A percentile compares a stretch with the other conserved stretches of the same genome.
Conservation (phyloP, 768 basidiomycete species). For the Lactifluus echinatus region DNA sequence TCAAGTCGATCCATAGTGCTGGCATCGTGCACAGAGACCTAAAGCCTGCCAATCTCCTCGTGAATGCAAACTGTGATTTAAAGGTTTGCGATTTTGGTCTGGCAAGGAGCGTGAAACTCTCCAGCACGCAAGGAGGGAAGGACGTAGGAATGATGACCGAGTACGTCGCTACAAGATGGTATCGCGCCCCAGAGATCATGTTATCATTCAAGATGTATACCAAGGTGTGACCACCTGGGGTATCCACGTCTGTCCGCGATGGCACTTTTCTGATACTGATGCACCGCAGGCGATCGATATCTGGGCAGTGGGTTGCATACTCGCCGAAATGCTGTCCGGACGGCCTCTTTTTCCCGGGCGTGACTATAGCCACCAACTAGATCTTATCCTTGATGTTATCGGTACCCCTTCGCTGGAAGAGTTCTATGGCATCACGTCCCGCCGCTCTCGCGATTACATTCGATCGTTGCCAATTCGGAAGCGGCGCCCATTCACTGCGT, state of each 20-base stretch:
- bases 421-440: slow-evolving; percentile 82
- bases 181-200: slow-evolving; percentile 93
- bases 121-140: slow-evolving; percentile 42
- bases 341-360: slow-evolving; percentile 84
- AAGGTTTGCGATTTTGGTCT: slow-evolving; percentile 89
- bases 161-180: slow-evolving; percentile 91
- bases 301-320: slow-evolving; percentile 68
- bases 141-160: slow-evolving; percentile 68
- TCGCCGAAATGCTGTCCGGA: slow-evolving; percentile 75
- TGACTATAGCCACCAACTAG: slow-evolving; percentile 81
- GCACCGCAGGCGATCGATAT: slow-evolving; percentile 51
- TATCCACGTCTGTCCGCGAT: background rate
- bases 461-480: slow-evolving; percentile 79
- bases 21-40: slow-evolving; percentile 72
- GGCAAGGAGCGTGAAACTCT: slow-evolving; percentile 56
- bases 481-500: slow-evolving; percentile 52
- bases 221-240: slow-evolving; percentile 35
- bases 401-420: slow-evolving; percentile 86
- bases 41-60: slow-evolving; percentile 80
- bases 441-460: slow-evolving; percentile 80
- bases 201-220: slow-evolving; percentile 87
- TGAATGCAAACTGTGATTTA: slow-evolving; percentile 86
- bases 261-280: background rate
- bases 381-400: slow-evolving; percentile 81
- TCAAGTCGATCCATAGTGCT: slow-evolving; percentile 85